Base-by-base conservation (phyloP, 2,329 filamentous ascomycete genomes). In the Arthrobotrys pseudoclavata region DNA sequence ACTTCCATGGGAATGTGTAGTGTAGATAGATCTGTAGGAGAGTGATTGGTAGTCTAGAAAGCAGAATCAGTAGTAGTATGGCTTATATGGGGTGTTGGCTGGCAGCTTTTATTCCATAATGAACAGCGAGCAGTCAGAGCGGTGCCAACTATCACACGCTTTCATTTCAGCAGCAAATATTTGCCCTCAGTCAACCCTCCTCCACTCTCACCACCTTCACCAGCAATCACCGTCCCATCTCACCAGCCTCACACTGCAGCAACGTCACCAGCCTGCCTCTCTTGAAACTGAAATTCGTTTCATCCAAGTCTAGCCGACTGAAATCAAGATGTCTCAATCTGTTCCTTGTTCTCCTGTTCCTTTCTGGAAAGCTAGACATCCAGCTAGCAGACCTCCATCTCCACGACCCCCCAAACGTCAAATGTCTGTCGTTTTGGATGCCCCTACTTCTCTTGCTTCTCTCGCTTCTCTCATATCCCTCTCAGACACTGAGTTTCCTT, bases 321-420 rank as follows among this genome's bases (percentile, higher is more conserved):
- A 42, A n/a, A 1, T 26, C 55, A 42, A 42, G 20, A 60, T 60
- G 55, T 42, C 55, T 18, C 55, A 60, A 42, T 60, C 55, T 3
- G 18, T 20, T 20, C 55, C 34, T 60, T 26, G 34, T 24, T 60
- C 55, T 26, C 52, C 55, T 26, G 13, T 13, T 37, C 7, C 29
- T 2, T 20, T 2, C 20, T n/a, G 0, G 55, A 42, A 42, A 34
- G 31, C 31, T 2, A 60, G 20, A 15, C 4, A 12, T n/a, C 4
- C 22, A 20, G 3, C 34, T 34, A n/a, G 37, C 55, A 26, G 18
- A 24, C 34, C 9, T 42, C 20, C 20, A 60, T 34, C 55, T 26
- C 55, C 55, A 42, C 55, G 13, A 12, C 55, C 55, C n/a, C 31
- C 55, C 10, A 57, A 57, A 22, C 55, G 55, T 9, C 34, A 24